Conservation (phyloP, 2,329 filamentous ascomycete species). For the Colletotrichum lindemuthianum region DNA sequence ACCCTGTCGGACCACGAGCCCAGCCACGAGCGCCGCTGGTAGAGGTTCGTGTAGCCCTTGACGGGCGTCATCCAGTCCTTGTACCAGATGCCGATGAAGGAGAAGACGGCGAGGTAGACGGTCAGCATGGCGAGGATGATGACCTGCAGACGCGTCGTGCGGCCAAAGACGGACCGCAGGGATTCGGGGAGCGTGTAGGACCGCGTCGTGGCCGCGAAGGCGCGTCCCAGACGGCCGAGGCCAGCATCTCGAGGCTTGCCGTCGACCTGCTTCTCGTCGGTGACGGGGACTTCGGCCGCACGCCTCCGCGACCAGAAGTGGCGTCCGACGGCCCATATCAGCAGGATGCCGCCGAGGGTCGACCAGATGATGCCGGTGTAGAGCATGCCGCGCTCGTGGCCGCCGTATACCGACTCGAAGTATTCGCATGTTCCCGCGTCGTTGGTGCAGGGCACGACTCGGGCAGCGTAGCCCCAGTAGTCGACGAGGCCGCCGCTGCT, state of each 20-base stretch:
- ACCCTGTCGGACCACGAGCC: conserved; percentile 76
- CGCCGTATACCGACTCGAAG: conserved; percentile 60
- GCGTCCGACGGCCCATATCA: conserved; percentile 53
- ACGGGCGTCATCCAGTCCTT: conserved; percentile 77
- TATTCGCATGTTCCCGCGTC: conserved; percentile 60
- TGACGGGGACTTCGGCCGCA: background rate
- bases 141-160: conserved; percentile 75
- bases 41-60: conserved; percentile 60
- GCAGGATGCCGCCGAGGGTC: conserved; percentile 54
- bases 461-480: conserved; percentile 60
- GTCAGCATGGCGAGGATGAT: conserved; percentile 66
- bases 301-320: conserved; percentile 3
- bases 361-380: conserved; percentile 63
- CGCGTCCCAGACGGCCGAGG: background rate
- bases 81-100: conserved; percentile 76
- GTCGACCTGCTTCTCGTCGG: background rate
- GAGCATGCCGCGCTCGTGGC: conserved; percentile 61
- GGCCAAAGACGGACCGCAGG: conserved; percentile 68
- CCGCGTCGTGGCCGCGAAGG: background rate
- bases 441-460: conserved; percentile 56
- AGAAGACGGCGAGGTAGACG: conserved; percentile 73
- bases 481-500: conserved; percentile 47
- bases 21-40: conserved; percentile 73
- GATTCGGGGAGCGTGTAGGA: conserved; percentile 70
- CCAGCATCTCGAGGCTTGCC: conserved; percentile 28